Base-by-base conservation (phyloP, 2,329 filamentous ascomycete species). In the Fusarium aywerte region DNA sequence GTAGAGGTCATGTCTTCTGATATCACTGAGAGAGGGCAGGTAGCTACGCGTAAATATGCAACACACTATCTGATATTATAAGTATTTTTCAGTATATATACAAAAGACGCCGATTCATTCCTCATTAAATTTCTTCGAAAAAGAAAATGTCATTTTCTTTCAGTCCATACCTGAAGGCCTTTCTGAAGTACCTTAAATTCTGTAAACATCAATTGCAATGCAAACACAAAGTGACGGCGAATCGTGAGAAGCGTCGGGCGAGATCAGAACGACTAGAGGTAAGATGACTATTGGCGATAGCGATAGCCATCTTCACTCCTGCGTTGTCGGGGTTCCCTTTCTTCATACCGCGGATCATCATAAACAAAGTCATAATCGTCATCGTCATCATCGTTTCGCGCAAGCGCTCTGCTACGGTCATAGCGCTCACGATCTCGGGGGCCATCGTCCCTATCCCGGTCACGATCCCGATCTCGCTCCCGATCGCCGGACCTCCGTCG, bases 321-420 rank as follows among this genome's bases (percentile, higher is more conserved):
- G 31, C 65, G 66, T 25, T 68, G 67, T 45, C 64, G 65, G 11
- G 66, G 55, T 25, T 70, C 65, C 36, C 68, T 63, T n/a, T 76
- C 69, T 38, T 75, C 72, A 20, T 73, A 74, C 33, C 67, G 70
- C 10, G 67, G 71, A 27, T 74, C 72, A 51, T 76, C 75, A 40
- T 76, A 75, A 29, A 71, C 69, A 58, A 71, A 65, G 27, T 77
- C 72, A 49, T 76, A 70, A 36, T 76, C 70, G 16, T 72, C 70
- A 36, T 76, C 70, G 15, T 72, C 70, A 33, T 73, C 66, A 18
- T 71, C 61, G 9, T 69, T 54, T 12, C 65, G 65, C 13, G 62
- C 54, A 13, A 72, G 40, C 39, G 72, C 69, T 39, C 71, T 62
- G 49, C 61, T 47, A 40, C 51, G 48, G 18, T 72, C 69, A 32